These are phyloP conservation scores for Microstegium vimineum DNA, from an alignment of 176 grass and related monocot genomes.

Conservation along the genomic window DNA sequence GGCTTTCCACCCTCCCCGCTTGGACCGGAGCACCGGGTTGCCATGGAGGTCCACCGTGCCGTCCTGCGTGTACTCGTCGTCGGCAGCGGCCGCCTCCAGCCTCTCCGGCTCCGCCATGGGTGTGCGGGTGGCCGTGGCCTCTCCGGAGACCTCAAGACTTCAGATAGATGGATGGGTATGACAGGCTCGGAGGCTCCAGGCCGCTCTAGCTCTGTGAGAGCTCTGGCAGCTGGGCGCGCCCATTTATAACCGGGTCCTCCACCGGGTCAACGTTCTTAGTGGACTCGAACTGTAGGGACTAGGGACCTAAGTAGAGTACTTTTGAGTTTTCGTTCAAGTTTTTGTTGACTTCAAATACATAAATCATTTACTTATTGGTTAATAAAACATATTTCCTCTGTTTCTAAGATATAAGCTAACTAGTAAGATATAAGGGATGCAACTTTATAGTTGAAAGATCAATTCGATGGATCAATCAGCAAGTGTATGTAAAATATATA, in stretches of 20 bases:
- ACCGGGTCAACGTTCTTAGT: neutral
- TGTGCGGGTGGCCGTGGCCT: neutral
- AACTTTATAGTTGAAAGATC: neutral
- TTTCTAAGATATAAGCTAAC: too few species aligned
- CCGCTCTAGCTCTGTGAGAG: neutral
- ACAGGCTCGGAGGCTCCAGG: neutral
- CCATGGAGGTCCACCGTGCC: slow-evolving; percentile 83
- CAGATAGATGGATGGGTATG: neutral
- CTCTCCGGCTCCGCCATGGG: slow-evolving; percentile 56
- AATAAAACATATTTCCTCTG: too few species aligned
- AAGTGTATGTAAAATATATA: too few species aligned
- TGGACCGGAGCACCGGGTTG: slow-evolving; percentile 74
- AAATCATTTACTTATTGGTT: too few species aligned
- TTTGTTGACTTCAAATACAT: too few species aligned
- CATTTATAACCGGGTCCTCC: slow-evolving; percentile 17
- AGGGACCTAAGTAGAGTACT: too few species aligned
- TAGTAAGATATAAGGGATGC: too few species aligned
- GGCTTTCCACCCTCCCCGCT: slow-evolving; percentile 79
- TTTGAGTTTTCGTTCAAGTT: neutral
- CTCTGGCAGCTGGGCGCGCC: too few species aligned
- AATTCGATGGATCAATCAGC: neutral
- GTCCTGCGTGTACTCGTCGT: slow-evolving; percentile 77
- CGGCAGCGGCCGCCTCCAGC: slow-evolving; percentile 18
- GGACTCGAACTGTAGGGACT: too few species aligned
- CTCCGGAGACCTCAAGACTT: neutral